phyloP scores from a whole-genome alignment of 805 yeast species.

The Dipodascopsis tothii region DNA sequence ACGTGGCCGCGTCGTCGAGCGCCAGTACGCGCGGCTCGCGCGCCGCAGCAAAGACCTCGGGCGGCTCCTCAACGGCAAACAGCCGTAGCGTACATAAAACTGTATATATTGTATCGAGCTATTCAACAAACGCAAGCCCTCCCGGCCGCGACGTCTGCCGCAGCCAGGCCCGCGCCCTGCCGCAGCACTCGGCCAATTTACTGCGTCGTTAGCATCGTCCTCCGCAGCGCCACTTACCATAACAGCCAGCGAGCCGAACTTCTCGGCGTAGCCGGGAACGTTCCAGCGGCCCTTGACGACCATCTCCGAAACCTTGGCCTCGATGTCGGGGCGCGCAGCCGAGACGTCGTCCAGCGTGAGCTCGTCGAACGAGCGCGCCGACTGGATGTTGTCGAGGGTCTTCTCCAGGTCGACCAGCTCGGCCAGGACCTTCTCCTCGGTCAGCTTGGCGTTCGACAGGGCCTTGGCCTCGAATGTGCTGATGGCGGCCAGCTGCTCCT shows the following conservation, averaged over 20 bases:
- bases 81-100: no score
- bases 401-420: conserved; percentile 79
- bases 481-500: conserved; percentile 84
- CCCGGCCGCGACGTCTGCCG: no score
- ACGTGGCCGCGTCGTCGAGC: not conserved
- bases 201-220: no score
- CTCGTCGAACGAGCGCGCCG: conserved; percentile 96
- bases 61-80: no score
- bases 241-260: conserved; percentile 93
- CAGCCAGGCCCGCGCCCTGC: no score
- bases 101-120: no score
- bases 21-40: not conserved
- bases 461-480: conserved; percentile 94
- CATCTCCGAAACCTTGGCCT: conserved; percentile 90
- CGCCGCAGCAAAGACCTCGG: no score
- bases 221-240: no score
- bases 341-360: conserved; percentile 91
- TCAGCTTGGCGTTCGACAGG: conserved; percentile 85
- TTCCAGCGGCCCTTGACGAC: conserved; percentile 95
- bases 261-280: conserved; percentile 96
- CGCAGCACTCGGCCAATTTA: no score
- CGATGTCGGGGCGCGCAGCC: conserved; percentile 95
- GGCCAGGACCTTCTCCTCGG: conserved; percentile 79
- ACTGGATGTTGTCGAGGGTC: conserved; percentile 87
- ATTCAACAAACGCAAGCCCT: no score